These are phyloP conservation scores for Sonneratia alba DNA, from an alignment of 345 rosid genomes.

Conservation along the genomic window DNA sequence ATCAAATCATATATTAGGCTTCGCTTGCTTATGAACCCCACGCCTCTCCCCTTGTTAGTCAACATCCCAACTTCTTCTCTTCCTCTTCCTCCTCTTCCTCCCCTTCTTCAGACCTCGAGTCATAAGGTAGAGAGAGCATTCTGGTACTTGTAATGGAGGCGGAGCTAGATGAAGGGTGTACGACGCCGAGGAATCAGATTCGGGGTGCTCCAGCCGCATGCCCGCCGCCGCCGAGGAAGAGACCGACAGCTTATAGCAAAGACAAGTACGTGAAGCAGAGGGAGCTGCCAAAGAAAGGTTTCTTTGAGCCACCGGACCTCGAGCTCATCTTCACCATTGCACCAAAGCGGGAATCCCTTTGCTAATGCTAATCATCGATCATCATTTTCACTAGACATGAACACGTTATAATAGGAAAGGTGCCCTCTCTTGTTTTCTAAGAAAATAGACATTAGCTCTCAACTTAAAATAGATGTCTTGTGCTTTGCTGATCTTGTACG, in stretches of 20 bases:
- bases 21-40: no score
- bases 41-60: background rate
- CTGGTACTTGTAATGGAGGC: conserved; percentile 1
- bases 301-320: conserved; percentile 65
- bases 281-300: conserved; percentile 47
- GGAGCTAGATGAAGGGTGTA: conserved; percentile 31
- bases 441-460: no score
- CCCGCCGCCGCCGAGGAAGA: conserved; percentile 53
- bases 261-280: conserved; percentile 5
- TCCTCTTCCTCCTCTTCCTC: background rate
- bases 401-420: no score
- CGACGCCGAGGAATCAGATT: conserved; percentile 44
- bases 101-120: no score
- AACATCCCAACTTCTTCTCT: background rate
- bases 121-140: background rate
- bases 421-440: no score
- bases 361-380: conserved; percentile 2
- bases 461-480: no score
- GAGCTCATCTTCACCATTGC: conserved; percentile 36
- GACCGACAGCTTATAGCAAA: conserved; percentile 5
- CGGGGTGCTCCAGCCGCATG: conserved; percentile 35
- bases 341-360: conserved; percentile 24
- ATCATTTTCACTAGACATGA: no score
- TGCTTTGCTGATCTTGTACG: no score
- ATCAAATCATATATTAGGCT: no score